A percentile compares a stretch with the other conserved stretches of the same genome.
These are phyloP conservation scores for Alternaria burnsii DNA, from an alignment of 2,329 filamentous ascomycete species.

Conservation along the genomic window DNA sequence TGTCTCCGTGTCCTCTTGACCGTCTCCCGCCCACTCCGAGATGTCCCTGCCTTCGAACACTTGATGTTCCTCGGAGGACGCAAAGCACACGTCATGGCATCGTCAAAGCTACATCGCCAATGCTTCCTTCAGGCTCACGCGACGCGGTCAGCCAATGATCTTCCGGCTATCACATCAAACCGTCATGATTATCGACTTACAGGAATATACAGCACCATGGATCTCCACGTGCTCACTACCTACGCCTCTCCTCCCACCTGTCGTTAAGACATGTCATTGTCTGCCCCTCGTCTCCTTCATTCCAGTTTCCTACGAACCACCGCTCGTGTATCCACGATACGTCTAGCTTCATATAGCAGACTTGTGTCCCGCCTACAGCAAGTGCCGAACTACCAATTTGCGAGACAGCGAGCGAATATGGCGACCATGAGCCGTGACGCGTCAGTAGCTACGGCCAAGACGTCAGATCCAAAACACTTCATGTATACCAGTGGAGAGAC, in stretches of 20 bases:
- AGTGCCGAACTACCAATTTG: background rate
- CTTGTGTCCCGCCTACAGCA: conserved; percentile 4
- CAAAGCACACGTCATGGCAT: conserved; percentile 15
- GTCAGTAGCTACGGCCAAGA: conserved; percentile 15
- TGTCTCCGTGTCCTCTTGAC: background rate
- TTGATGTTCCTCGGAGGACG: conserved; percentile 4
- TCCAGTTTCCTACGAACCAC: conserved; percentile 14
- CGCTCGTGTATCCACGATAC: conserved; percentile 7
- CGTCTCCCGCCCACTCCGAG: background rate
- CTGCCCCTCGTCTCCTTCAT: conserved; percentile 20
- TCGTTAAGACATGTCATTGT: conserved; percentile 26
- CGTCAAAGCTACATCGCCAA: conserved; percentile 16
- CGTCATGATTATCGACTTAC: conserved; percentile 26
- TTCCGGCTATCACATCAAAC: conserved; percentile 10
- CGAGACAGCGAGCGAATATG: conserved; percentile 23
- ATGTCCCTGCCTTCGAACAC: background rate
- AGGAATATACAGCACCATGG: conserved; percentile 8
- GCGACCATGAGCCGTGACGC: conserved; percentile 17
- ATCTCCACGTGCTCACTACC: conserved; percentile 16
- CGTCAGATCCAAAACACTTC: conserved; percentile 44
- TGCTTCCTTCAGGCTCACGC: background rate
- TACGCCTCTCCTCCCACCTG: background rate
- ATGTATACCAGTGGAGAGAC: conserved; percentile 60
- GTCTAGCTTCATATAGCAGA: conserved; percentile 4
- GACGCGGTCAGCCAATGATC: conserved; percentile 15